phyloP scores from a whole-genome alignment of 1,139 yeast genomes.

The Yamadazyma triangularis region DNA sequence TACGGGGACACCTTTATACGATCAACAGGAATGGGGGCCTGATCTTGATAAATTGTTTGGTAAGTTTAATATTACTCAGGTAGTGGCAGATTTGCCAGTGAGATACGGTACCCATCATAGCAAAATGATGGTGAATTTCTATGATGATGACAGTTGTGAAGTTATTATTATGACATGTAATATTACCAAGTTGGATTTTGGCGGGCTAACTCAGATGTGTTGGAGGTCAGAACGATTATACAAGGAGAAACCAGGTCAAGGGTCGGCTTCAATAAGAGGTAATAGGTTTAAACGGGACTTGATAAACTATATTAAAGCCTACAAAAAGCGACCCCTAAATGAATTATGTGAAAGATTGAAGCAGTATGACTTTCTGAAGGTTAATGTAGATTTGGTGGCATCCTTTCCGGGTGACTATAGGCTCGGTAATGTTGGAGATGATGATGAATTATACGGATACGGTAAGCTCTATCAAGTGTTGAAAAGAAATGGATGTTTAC shows the following conservation, averaged over 20 bases:
- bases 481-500: constrained; percentile 25
- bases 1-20: constrained; percentile 22
- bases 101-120: constrained; percentile 57
- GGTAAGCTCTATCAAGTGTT: constrained; percentile 45
- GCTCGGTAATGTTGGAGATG: constrained; percentile 9
- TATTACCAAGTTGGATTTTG: constrained; percentile 49
- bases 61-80: constrained; percentile 24
- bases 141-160: constrained; percentile 37
- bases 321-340: constrained; percentile 25
- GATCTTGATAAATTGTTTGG: constrained; percentile 6
- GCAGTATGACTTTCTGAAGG: constrained; percentile 37
- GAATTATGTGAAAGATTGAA: constrained; percentile 24
- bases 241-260: constrained; percentile 5
- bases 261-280: constrained; percentile 7
- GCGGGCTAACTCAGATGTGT: constrained; percentile 57
- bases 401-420: constrained; percentile 48
- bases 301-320: constrained; percentile 37
- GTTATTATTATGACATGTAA: constrained; percentile 61
- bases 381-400: constrained; percentile 53
- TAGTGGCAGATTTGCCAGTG: constrained; percentile 28
- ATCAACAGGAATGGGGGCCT: background rate
- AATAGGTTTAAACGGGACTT: constrained; percentile 33
- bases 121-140: constrained; percentile 60
- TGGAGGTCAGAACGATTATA: constrained; percentile 60
- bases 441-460: constrained; percentile 42